These are phyloP conservation scores for Letharia columbiana DNA, from an alignment of 495 filamentous ascomycete species.

Conservation along the genomic window DNA sequence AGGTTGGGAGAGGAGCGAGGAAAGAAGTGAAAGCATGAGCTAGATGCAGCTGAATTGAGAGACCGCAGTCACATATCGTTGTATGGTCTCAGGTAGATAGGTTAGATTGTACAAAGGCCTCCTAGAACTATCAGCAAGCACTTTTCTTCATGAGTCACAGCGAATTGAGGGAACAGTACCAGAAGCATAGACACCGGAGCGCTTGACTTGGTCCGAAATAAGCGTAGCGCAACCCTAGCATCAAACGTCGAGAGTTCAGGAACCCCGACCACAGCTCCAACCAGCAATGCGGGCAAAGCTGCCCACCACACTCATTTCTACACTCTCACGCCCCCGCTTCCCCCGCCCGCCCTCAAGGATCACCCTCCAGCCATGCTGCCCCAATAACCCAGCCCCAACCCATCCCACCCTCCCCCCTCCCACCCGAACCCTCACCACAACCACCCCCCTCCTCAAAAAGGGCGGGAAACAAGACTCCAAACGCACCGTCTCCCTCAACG, in stretches of 20 bases:
- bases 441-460: constrained; percentile 13
- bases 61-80: neutral
- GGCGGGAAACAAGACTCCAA: constrained; percentile 20
- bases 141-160: neutral
- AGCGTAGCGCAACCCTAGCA: neutral
- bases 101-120: neutral
- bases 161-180: neutral
- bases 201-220: neutral
- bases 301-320: neutral
- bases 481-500: constrained; percentile 16
- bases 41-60: neutral
- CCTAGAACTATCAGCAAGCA: neutral
- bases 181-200: neutral
- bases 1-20: neutral
- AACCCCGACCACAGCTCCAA: neutral
- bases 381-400: neutral
- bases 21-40: neutral
- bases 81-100: neutral
- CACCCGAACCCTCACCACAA: constrained; percentile 12
- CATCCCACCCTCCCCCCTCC: neutral
- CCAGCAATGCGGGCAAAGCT: constrained; percentile 12
- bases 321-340: neutral
- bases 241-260: neutral
- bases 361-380: neutral
- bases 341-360: neutral